phyloP scores from a whole-genome alignment of 768 basidiomycete species.

The Suillus occidentalis region DNA sequence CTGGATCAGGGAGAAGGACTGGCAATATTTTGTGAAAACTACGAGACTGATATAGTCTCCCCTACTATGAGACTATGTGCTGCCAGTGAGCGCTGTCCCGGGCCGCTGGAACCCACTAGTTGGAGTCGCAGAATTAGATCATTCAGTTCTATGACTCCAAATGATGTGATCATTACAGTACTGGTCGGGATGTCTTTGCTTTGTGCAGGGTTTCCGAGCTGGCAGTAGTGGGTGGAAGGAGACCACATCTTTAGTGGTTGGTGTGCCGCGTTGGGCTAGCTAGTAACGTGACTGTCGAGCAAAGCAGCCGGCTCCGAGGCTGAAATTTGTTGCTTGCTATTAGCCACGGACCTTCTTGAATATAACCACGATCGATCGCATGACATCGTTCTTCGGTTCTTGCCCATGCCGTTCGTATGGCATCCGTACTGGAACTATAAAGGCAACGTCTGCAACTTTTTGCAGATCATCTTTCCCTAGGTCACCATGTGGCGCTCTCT shows the following conservation, averaged over 20 bases:
- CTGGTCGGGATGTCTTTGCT: background rate
- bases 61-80: background rate
- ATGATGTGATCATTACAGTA: background rate
- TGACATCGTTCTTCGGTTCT: background rate
- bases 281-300: no score
- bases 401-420: background rate
- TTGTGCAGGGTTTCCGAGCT: no score
- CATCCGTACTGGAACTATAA: conserved; percentile 9
- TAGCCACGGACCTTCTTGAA: background rate
- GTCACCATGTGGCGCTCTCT: conserved; percentile 33
- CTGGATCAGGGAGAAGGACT: background rate
- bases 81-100: background rate
- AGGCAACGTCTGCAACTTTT: conserved; percentile 19
- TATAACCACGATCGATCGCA: background rate
- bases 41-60: background rate
- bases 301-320: background rate
- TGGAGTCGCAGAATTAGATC: background rate
- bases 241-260: no score
- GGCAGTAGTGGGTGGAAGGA: no score
- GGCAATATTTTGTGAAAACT: background rate
- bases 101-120: background rate
- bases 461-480: conserved; percentile 21
- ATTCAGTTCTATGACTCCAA: background rate
- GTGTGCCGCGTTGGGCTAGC: no score
- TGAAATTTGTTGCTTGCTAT: background rate